Conservation (phyloP, 176 grass and related monocot species). For the Eleusine coracana region DNA sequence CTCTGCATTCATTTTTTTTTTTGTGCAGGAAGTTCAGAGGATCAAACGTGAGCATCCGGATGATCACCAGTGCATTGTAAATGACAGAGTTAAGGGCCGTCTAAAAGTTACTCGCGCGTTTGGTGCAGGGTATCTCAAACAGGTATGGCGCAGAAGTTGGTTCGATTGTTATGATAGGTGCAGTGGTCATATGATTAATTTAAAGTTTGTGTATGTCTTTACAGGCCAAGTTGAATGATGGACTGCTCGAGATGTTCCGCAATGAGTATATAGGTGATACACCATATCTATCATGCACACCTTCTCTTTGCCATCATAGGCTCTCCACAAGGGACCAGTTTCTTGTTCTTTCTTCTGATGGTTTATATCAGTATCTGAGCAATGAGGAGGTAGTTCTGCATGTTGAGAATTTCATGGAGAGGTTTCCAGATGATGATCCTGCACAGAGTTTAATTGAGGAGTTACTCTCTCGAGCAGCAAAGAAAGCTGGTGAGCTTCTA, state of each 20-base stretch:
- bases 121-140: constrained; percentile 93
- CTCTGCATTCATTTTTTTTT: constrained; percentile 8
- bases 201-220: constrained; percentile 14
- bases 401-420: constrained; percentile 93
- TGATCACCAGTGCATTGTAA: constrained; percentile 83
- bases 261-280: constrained; percentile 74
- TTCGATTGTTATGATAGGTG: neutral
- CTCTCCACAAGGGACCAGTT: constrained; percentile 69
- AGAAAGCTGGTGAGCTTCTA: constrained; percentile 76
- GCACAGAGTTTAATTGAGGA: constrained; percentile 97
- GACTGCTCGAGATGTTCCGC: constrained; percentile 86
- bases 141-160: constrained; percentile 48
- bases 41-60: constrained; percentile 84
- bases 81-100: constrained; percentile 90
- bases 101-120: constrained; percentile 92
- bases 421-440: constrained; percentile 89
- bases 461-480: constrained; percentile 81
- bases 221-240: constrained; percentile 80
- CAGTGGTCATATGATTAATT: constrained; percentile 19
- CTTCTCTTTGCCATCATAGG: constrained; percentile 80
- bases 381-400: constrained; percentile 92
- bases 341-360: constrained; percentile 94
- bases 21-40: constrained; percentile 76
- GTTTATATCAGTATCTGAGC: constrained; percentile 89
- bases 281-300: constrained; percentile 81